Evolutionary conservation across 139 green algal genomes (phyloP), one percentile per base, ranked within the genome.

Genomic region (Coccomyxa sp.): DNA sequence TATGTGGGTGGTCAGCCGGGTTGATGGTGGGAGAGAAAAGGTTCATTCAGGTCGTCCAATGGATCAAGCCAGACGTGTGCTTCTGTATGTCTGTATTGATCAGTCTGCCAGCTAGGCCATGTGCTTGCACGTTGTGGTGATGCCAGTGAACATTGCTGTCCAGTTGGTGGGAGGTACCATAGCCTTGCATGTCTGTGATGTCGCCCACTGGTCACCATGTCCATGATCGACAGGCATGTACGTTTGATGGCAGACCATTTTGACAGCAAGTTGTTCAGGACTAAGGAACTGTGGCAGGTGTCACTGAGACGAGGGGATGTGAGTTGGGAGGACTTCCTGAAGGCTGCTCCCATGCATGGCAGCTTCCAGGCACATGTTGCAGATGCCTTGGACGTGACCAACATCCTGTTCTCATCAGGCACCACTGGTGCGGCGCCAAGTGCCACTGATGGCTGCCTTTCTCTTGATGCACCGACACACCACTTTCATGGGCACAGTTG

Each of bases 381-480:
- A 3, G 79, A 86, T n/a, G 82, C 88, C 0, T 59, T 89, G 74
- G 89, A 89, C 18, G 58, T 84, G 32, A 93, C 85, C 71, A 95
- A 94, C 84, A 92, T 98, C 51, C 90, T 99, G 15, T 99, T 98
- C 87, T 97, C 92, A 13, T 98, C 94, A 0, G 96, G 96, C 77
- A 99, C 96, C 16, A 98, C 96, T 58, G 95, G 90, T 79, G 74
- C 27, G 79, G 14, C 13, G 38, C 38, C 38, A 51, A 51, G 3
- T 3, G 38, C 38, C 7, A 51, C 38, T 51, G 3, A 7, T 51
- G 38, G 38, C 38, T 51, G 38, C 38, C 38, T 51, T 51, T 51
- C 3, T 51, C 38, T 7, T 51, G 38, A 3, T 51, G 38, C 3
- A 51, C 38, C 38, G 38, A 51, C 38, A 51, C 38, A 51, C 7